Conservation (phyloP, 768 basidiomycete genomes). For the Psilocybe cubensis region DNA sequence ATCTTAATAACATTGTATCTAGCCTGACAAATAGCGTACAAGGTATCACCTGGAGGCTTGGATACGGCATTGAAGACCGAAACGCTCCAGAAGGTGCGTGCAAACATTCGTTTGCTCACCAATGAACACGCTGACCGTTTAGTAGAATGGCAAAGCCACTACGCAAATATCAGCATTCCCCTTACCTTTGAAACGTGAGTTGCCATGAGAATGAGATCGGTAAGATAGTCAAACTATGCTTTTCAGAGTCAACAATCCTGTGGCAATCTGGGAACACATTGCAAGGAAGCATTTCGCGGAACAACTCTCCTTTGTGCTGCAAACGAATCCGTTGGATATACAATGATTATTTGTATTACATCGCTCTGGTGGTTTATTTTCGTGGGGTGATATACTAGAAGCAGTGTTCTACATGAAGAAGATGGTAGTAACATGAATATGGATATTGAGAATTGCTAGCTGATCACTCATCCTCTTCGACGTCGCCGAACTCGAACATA, state of each 20-base stretch:
- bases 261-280: conserved; percentile 55
- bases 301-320: conserved; percentile 6
- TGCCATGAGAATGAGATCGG: conserved; percentile 1
- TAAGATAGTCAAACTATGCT: conserved; percentile 20
- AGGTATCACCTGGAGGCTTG: conserved; percentile 69
- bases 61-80: conserved; percentile 56
- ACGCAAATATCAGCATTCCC: conserved; percentile 54
- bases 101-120: neutral
- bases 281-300: conserved; percentile 24
- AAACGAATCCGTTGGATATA: conserved; percentile 3
- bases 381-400: neutral
- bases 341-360: neutral
- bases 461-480: conserved; percentile 72
- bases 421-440: neutral
- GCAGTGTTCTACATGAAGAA: neutral
- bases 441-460: neutral
- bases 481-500: conserved; percentile 92
- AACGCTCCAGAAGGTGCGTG: conserved; percentile 57
- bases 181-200: conserved; percentile 53
- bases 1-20: neutral
- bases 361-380: neutral
- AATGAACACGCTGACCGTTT: neutral
- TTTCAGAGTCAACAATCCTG: conserved; percentile 56
- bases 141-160: conserved; percentile 62
- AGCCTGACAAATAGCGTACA: conserved; percentile 60